Evolutionary conservation across 192 early-diverging fungal species (phyloP), one percentile per base, ranked within the genome.

Genomic region (Ambispora gerdemannii): DNA sequence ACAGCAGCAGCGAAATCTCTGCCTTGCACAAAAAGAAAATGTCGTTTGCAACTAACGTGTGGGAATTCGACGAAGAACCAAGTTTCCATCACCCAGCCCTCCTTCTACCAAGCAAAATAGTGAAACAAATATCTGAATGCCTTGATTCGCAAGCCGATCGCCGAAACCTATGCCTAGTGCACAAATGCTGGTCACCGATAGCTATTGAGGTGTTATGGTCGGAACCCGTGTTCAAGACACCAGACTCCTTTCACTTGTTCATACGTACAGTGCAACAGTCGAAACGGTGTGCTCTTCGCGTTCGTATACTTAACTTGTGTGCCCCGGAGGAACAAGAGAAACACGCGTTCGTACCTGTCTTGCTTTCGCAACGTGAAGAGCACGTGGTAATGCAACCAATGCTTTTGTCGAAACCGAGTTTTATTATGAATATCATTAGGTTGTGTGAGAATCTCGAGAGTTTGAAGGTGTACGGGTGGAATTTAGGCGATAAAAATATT

Each of bases 401-500:
- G 3, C 28, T 66, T 15, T 56, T 80, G 20, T 51, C 71, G 10
- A 67, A 74, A 10, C 71, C 72, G 17, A n/a, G 63, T 0, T 22
- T 71, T 8, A 76, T 78, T 3, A 52, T 59, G 11, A 20, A 24
- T 15, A 24, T 81, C 17, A 35, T 63, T 19, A 3, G 60, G 30
- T 36, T 62, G 0, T 81, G 79, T 34, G 79, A 81, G 25, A 73
- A 74, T 11, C 32, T 78, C 3, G 25, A 71, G 27, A 63, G 58
- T 19, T 20, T 81, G 8, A 71, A 69, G 7, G 51, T 78, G 7
- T 81, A 81, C 50, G 79, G 76, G n/a, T 78, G 76, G 74, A 65
- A 78, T n/a, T 49, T 81, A 1, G 49, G 38, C 4, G 63, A 59
- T 27, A 19, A n/a, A 1, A 43, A 71, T 49, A 25, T 81, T 30